These are phyloP conservation scores for Rhizophagus clarus DNA, from an alignment of 192 early-diverging fungal species.

Conservation along the genomic window DNA sequence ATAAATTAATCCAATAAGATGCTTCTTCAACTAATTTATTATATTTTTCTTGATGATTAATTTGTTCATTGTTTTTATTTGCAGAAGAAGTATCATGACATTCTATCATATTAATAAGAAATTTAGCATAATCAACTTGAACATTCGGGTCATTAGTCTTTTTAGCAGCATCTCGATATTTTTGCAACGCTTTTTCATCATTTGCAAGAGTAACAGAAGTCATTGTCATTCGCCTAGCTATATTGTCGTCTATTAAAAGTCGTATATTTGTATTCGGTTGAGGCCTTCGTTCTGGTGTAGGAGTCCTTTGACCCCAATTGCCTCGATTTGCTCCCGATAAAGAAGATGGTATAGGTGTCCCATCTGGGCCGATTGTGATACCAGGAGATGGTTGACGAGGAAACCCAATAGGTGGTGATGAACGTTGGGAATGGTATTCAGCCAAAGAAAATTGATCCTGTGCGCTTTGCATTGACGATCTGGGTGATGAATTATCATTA, in stretches of 20 bases:
- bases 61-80: neutral
- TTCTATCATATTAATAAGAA: slow-evolving; percentile 69
- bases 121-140: slow-evolving; percentile 79
- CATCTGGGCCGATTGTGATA: slow-evolving; percentile 14
- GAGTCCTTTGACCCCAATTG: neutral
- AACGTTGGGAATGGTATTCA: slow-evolving; percentile 7
- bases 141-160: slow-evolving; percentile 74
- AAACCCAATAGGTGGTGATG: neutral
- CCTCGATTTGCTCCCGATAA: slow-evolving; percentile 9
- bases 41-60: slow-evolving; percentile 14
- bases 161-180: slow-evolving; percentile 75
- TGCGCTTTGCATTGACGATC: neutral
- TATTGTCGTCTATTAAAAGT: slow-evolving; percentile 29
- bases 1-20: slow-evolving; percentile 71
- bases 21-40: slow-evolving; percentile 59
- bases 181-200: slow-evolving; percentile 35
- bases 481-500: neutral
- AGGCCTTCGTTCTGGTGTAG: neutral
- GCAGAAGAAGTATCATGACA: slow-evolving; percentile 29
- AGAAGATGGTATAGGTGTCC: slow-evolving; percentile 5
- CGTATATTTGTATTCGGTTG: neutral
- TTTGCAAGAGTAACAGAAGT: slow-evolving; percentile 20
- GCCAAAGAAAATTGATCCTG: neutral
- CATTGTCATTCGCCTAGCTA: slow-evolving; percentile 9
- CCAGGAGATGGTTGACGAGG: neutral